phyloP scores from a whole-genome alignment of 306 rosid species.

The Castanospermum australe region DNA sequence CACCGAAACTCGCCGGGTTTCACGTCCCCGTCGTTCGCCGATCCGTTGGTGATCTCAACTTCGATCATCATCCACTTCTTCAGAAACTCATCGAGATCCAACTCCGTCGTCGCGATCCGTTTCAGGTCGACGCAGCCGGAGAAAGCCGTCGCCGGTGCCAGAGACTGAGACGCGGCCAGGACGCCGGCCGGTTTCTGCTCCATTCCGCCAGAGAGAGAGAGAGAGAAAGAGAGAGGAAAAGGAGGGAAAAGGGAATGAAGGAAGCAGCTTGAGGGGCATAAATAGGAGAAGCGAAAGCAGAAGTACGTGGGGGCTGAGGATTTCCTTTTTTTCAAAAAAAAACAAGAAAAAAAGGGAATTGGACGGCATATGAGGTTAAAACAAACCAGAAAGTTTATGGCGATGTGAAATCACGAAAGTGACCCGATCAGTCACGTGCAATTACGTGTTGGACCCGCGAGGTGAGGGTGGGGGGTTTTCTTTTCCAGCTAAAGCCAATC shows the following conservation, averaged over 20 bases:
- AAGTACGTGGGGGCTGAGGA: neutral
- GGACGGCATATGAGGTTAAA: slow-evolving; percentile 70
- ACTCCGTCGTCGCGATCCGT: slow-evolving; percentile 54
- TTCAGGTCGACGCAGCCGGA: slow-evolving; percentile 14
- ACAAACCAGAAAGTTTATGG: slow-evolving; percentile 16
- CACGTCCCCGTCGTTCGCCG: neutral
- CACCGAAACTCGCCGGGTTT: slow-evolving; percentile 25
- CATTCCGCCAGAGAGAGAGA: slow-evolving; percentile 22
- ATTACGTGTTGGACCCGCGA: slow-evolving; percentile 14
- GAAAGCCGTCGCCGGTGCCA: neutral
- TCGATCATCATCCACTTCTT: neutral
- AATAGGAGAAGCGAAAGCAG: slow-evolving; percentile 17
- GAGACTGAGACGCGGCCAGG: slow-evolving; percentile 18
- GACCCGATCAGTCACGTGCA: slow-evolving; percentile 11
- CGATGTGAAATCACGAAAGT: slow-evolving; percentile 26
- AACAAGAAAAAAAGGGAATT: neutral
- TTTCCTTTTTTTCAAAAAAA: neutral
- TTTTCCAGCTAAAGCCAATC: neutral
- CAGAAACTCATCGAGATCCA: slow-evolving; percentile 41
- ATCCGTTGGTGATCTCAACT: neutral
- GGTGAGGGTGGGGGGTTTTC: neutral
- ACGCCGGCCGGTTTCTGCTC: slow-evolving; percentile 19
- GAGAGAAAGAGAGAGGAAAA: neutral
- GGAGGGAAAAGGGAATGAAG: slow-evolving; percentile 35
- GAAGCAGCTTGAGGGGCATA: slow-evolving; percentile 31